These are phyloP conservation scores for Aureobasidium melanogenum DNA, from an alignment of 2,329 filamentous ascomycete genomes.

Conservation along the genomic window DNA sequence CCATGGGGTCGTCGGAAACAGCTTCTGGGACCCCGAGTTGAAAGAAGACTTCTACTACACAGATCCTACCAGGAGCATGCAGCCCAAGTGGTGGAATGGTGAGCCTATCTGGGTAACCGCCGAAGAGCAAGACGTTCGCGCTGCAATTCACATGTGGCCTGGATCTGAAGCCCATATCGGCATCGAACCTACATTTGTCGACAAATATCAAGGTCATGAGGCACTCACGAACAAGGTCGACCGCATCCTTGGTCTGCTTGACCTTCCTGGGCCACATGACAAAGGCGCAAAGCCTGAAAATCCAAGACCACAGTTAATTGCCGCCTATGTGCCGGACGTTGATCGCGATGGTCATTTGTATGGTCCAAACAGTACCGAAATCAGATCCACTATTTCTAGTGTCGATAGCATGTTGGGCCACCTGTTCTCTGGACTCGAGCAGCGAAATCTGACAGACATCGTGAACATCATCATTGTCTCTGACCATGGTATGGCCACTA, in stretches of 20 bases:
- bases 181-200: constrained; percentile 68
- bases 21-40: constrained; percentile 78
- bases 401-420: constrained; percentile 75
- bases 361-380: constrained; percentile 92
- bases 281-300: constrained; percentile 32
- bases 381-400: constrained; percentile 63
- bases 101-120: constrained; percentile 93
- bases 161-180: constrained; percentile 83
- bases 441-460: constrained; percentile 75
- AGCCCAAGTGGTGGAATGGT: constrained; percentile 88
- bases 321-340: constrained; percentile 89
- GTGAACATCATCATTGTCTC: constrained; percentile 96
- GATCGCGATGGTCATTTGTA: constrained; percentile 79
- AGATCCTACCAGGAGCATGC: constrained; percentile 63
- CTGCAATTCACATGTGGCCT: constrained; percentile 97
- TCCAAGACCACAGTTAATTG: constrained; percentile 79
- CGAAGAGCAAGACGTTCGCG: constrained; percentile 67
- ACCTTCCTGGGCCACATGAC: constrained; percentile 64
- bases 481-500: constrained; percentile 97
- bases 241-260: constrained; percentile 72
- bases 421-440: constrained; percentile 66
- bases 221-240: constrained; percentile 64
- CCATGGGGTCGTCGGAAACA: constrained; percentile 88
- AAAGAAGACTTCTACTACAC: constrained; percentile 83
- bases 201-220: constrained; percentile 77